Evolutionary conservation across 306 rosid genomes (phyloP).

Genomic region (Benincasa hispida): DNA sequence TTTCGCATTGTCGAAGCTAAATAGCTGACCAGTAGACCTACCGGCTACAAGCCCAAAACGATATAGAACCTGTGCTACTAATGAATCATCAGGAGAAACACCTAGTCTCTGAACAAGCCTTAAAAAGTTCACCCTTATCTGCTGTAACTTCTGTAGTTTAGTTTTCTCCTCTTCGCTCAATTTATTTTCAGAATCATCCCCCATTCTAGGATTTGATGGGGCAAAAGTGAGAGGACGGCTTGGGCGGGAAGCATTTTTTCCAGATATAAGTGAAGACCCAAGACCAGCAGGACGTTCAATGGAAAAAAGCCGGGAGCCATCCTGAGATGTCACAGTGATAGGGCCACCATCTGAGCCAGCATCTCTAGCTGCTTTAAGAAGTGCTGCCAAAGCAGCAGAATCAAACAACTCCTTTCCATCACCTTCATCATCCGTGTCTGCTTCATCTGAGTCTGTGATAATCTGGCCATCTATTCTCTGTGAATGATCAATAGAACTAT

Average conservation of each 20-base stretch:
- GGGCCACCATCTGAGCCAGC: constrained; percentile 61
- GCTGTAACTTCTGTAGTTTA: constrained; percentile 61
- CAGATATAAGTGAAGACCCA: constrained; percentile 66
- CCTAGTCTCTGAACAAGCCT: constrained; percentile 77
- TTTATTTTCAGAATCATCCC: constrained; percentile 31
- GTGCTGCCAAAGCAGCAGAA: constrained; percentile 88
- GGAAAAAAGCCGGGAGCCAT: constrained; percentile 88
- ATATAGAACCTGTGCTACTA: constrained; percentile 76
- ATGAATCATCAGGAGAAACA: constrained; percentile 65
- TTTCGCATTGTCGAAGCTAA: constrained; percentile 68
- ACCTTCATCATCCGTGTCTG: constrained; percentile 69
- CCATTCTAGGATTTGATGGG: constrained; percentile 30
- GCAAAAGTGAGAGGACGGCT: constrained; percentile 38
- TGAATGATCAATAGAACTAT: constrained; percentile 34
- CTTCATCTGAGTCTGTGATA: constrained; percentile 83
- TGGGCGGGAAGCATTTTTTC: constrained; percentile 50
- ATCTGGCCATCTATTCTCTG: constrained; percentile 82
- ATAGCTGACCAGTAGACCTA: constrained; percentile 44
- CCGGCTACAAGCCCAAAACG: constrained; percentile 63
- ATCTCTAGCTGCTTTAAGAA: constrained; percentile 78
- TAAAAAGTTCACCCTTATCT: constrained; percentile 58
- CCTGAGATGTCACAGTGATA: constrained; percentile 68
- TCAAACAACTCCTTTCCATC: constrained; percentile 82
- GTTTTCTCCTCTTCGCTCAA: constrained; percentile 73
- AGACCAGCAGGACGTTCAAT: constrained; percentile 98